Evolutionary conservation across 2,329 filamentous ascomycete species (phyloP).

Genomic region (Hawksworthiomyces lignivorus): DNA sequence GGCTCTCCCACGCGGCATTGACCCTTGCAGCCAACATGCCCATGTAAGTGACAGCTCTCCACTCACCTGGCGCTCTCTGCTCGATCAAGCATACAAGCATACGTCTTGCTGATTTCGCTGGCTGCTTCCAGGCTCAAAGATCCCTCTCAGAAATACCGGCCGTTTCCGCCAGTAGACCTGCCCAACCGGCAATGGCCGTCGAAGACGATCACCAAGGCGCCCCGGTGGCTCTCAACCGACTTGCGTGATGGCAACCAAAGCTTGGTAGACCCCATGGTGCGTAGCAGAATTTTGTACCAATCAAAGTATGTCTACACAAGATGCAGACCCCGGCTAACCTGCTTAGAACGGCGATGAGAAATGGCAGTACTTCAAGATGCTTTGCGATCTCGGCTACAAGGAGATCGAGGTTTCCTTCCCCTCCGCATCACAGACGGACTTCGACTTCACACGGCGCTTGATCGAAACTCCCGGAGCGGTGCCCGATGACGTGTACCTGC

Average conservation of each 20-base stretch:
- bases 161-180: constrained; percentile 58
- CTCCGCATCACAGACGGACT: constrained; percentile 89
- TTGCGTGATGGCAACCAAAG: constrained; percentile 91
- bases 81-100: too few relatives aligned
- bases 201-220: constrained; percentile 74
- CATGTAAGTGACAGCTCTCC: constrained; percentile 5
- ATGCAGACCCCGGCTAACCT: too few relatives aligned
- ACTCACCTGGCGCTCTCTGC: too few relatives aligned
- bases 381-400: constrained; percentile 87
- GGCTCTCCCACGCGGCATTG: not conserved
- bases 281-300: too few relatives aligned
- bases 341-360: constrained; percentile 94
- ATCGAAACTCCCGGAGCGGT: constrained; percentile 76
- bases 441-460: constrained; percentile 83
- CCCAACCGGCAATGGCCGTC: constrained; percentile 75
- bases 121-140: constrained; percentile 65
- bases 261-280: constrained; percentile 84
- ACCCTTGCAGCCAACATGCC: constrained; percentile 7
- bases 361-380: constrained; percentile 91
- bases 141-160: constrained; percentile 69
- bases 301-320: too few relatives aligned
- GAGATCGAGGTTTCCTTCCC: constrained; percentile 97
- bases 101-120: too few relatives aligned
- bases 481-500: constrained; percentile 84
- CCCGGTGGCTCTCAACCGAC: constrained; percentile 85